These are phyloP conservation scores for Neolentinus lepideus DNA, from an alignment of 1,284 basidiomycete species.

Conservation along the genomic window DNA sequence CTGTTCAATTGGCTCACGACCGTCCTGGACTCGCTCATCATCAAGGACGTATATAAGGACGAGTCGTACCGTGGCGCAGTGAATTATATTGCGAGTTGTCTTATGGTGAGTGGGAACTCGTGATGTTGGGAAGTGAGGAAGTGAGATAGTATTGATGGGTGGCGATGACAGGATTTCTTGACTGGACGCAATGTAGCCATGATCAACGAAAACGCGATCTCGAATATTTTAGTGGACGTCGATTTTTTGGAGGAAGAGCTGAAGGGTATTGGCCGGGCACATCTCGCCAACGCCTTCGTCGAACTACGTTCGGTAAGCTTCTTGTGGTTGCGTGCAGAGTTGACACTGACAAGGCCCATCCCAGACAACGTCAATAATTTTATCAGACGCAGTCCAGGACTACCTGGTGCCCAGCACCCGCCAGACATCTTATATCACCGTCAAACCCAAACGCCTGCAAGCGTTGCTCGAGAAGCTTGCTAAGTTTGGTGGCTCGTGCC, in stretches of 20 bases:
- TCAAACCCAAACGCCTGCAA: constrained; percentile 73
- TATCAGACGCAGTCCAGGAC: constrained; percentile 70
- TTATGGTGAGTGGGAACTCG: constrained; percentile 61
- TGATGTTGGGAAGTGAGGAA: not conserved
- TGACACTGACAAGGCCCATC: constrained; percentile 4
- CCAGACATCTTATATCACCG: constrained; percentile 61
- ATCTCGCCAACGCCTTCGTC: constrained; percentile 69
- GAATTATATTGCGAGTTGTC: constrained; percentile 76
- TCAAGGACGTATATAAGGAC: constrained; percentile 81
- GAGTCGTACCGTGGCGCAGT: constrained; percentile 85
- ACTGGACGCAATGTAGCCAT: constrained; percentile 69
- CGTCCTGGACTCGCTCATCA: constrained; percentile 88
- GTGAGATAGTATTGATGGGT: constrained; percentile 6
- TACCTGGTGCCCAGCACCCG: constrained; percentile 74
- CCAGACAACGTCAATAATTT: constrained; percentile 74
- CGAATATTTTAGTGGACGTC: constrained; percentile 78
- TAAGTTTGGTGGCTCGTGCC: constrained; percentile 54
- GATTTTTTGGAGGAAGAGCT: constrained; percentile 83
- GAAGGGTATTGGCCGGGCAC: constrained; percentile 60
- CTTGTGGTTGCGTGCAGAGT: not conserved
- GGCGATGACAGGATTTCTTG: constrained; percentile 58
- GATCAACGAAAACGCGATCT: constrained; percentile 86
- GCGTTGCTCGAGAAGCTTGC: constrained; percentile 77
- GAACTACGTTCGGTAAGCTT: constrained; percentile 73
- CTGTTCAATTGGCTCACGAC: constrained; percentile 95